Evolutionary conservation across 495 filamentous ascomycete genomes (phyloP), one percentile per base, ranked within the genome.

Genomic region (Xylaria venustula): DNA sequence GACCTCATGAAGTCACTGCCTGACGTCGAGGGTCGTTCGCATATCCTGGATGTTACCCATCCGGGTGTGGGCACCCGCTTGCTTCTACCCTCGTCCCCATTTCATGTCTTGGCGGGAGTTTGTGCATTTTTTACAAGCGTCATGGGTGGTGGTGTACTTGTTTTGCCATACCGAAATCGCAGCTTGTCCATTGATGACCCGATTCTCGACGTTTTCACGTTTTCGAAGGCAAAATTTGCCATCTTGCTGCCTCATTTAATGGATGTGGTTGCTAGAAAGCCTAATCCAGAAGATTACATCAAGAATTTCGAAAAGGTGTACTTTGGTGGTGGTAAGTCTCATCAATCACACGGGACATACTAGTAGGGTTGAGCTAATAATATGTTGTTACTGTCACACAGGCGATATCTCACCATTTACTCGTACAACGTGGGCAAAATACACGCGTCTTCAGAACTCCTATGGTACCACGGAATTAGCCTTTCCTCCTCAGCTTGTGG

Each of bases 321-420:
- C 9, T 51, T 36, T n/a, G 48, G 48, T 8, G 48, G 48, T 51
- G 48, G 48, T 51, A 37, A 37, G 48, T 36, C 47, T n/a, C 17
- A 26, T 28, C 20, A 48, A 20, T 48, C 6, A 28, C 9, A 28
- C 3, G 12, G 14, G 17, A 15, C 7, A 14, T 34, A 3, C 37
- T 15, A 40, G 1, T 7, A 15, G 17, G 28, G 17, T 22, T 1
- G 12, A n/a, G 3, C 47, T 32, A 32, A 30, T 19, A 8, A 15
- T 8, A 14, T 19, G 7, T 28, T 26, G 12, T 17, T n/a, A n/a
- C n/a, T n/a, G n/a, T n/a, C 45, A 2, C 1, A 6, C n/a, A 51
- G 48, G 48, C 11, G 28, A 36, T 1, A 2, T 51, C 15, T 51
- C 48, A 2, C 14, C 1, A 1, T 51, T 37, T 4, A 30, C 48